Evolutionary conservation across 2,329 filamentous ascomycete species (phyloP).

Genomic region (Neofusicoccum parvum): DNA sequence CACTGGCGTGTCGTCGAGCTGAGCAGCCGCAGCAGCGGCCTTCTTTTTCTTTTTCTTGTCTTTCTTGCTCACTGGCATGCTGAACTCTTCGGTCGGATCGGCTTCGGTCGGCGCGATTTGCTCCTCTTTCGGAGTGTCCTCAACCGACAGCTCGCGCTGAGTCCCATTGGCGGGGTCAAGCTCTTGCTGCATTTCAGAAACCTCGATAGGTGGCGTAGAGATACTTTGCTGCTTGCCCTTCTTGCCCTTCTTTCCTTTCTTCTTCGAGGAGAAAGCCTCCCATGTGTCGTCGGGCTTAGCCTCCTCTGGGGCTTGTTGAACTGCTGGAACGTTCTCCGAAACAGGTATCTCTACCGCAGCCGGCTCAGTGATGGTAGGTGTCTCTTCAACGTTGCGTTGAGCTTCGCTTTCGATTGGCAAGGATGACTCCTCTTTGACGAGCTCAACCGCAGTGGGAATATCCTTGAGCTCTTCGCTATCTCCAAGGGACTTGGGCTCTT

Average conservation of each 20-base stretch:
- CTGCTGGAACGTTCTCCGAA: not conserved
- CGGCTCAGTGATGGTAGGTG: not conserved
- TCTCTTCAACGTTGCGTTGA: not conserved
- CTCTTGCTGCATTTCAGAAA: not conserved
- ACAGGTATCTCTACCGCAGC: not conserved
- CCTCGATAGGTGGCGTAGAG: conserved; percentile 22
- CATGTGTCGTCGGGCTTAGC: not conserved
- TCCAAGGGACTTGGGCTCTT: not conserved
- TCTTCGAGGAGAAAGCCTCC: conserved; percentile 24
- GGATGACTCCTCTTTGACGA: not conserved
- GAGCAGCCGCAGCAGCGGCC: conserved; percentile 15
- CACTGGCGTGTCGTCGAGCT: not conserved
- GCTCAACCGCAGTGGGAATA: not conserved
- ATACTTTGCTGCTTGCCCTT: conserved; percentile 26
- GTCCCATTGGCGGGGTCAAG: not conserved
- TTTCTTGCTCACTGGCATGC: conserved; percentile 10
- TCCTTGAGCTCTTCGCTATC: not conserved
- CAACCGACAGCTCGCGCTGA: not conserved
- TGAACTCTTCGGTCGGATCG: not conserved
- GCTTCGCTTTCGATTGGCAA: not conserved
- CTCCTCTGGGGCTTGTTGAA: not conserved
- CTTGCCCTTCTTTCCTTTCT: conserved; percentile 33
- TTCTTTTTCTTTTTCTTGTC: conserved; percentile 28
- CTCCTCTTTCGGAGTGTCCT: conserved; percentile 21
- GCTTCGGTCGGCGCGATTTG: not conserved